Evolutionary conservation across 169 alveolate genomes (phyloP), one percentile per base, ranked within the genome.

Genomic region (Theileria parva): DNA sequence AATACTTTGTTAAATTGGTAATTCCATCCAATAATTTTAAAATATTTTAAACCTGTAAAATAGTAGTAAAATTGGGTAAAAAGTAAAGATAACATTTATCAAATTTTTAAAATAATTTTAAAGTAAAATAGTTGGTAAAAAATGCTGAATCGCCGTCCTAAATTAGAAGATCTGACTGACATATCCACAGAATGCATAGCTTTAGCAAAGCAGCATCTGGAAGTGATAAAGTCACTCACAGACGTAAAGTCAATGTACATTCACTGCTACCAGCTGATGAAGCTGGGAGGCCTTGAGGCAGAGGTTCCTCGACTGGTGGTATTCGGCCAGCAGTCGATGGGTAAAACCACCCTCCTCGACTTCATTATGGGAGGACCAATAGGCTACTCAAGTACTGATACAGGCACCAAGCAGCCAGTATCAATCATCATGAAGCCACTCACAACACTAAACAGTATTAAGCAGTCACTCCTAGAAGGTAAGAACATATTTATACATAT

Each of bases 251-350:
- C 81, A 8, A 76, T 93, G 63, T 94, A 94, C 85, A 79, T 85
- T 19, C 87, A 93, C 73, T 91, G 95, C 72, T 91, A 85, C 63
- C 96, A 94, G 79, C 87, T 94, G 44, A 88, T 94, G 86, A 91
- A 91, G 68, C 91, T 93, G 59, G 95, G 94, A 27, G 93, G 93
- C 8, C 91, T 94, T 3, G 94, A 85, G 39, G 96, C 94, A 13
- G 97, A 94, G 64, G 91, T 94, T n/a, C 97, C 97, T 8, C 72
- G 97, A 37, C 85, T 94, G 19, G 97, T 94, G 17, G 96, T 94
- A 32, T 94, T 94, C 61, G 97, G 97, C 9, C 97, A 94, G 63
- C 97, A 94, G 85, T 89, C 95, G 44, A 94, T 94, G 97, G 97
- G 97, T 25, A 94, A 94, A 69, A 94, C 97, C 11, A 94, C 97